Conservation (phyloP, 2,329 filamentous ascomycete species). For the Myriosclerotinia duriaeana region DNA sequence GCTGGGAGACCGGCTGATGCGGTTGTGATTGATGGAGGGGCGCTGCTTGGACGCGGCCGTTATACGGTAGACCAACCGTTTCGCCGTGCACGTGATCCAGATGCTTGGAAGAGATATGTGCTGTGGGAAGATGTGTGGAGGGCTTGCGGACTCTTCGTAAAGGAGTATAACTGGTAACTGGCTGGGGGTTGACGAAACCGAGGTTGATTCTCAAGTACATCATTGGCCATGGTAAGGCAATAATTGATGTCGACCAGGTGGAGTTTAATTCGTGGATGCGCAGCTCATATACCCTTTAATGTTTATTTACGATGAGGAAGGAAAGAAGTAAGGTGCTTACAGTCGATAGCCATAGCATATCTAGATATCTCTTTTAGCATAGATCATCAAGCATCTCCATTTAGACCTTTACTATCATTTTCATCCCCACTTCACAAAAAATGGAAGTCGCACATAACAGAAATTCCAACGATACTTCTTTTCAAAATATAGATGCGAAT, state of each 20-base stretch:
- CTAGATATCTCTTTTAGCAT: not conserved
- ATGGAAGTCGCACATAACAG: not conserved
- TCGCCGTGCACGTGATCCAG: not conserved
- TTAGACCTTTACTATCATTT: not conserved
- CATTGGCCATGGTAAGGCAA: not conserved
- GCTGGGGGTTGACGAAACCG: too few relatives aligned
- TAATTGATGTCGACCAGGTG: too few relatives aligned
- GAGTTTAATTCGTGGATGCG: not conserved
- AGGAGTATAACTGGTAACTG: not conserved
- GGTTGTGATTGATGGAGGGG: not conserved
- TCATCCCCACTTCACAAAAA: too few relatives aligned
- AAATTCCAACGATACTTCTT: not conserved
- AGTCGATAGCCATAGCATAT: not conserved
- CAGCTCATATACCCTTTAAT: not conserved
- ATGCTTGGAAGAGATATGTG: not conserved
- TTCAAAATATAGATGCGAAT: not conserved
- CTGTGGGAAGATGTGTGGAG: not conserved
- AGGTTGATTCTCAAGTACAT: too few relatives aligned
- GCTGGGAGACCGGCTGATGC: too few relatives aligned
- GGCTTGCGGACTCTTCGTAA: constrained; percentile 1
- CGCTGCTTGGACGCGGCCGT: not conserved
- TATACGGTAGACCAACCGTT: too few relatives aligned
- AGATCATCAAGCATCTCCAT: not conserved
- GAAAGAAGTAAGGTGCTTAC: not conserved
- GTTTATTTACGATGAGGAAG: not conserved